Conservation (phyloP, 768 basidiomycete genomes). For the Leccinum broughii region DNA sequence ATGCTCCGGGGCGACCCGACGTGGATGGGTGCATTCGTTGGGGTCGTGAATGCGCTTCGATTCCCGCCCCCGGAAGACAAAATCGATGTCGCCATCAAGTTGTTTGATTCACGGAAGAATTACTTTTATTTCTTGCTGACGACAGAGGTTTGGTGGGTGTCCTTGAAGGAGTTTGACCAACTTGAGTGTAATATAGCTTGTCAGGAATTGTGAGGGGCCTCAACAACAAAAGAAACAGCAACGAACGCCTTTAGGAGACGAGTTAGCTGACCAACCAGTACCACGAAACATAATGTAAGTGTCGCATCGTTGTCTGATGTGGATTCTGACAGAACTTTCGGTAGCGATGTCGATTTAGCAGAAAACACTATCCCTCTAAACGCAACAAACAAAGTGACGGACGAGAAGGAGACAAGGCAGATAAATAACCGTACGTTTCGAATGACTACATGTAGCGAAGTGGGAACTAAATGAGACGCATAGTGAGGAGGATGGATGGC, state of each 20-base stretch:
- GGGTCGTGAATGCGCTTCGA: not conserved
- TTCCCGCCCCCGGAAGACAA: slow-evolving; percentile 1
- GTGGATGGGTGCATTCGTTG: not conserved
- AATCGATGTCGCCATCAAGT: slow-evolving; percentile 2
- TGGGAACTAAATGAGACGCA: not conserved
- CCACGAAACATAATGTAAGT: not conserved
- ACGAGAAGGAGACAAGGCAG: too few species aligned
- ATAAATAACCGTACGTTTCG: not conserved
- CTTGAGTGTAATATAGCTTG: not conserved
- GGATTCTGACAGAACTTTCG: not conserved
- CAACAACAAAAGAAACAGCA: not conserved
- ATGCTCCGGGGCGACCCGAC: slow-evolving; percentile 6
- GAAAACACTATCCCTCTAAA: not conserved
- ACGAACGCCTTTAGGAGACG: not conserved
- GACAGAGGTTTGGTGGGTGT: slow-evolving; percentile 10
- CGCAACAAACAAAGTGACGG: too few species aligned
- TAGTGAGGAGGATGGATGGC: slow-evolving; percentile 8
- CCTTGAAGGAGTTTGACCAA: not conserved
- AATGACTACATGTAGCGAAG: too few species aligned
- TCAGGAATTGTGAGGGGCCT: slow-evolving; percentile 10
- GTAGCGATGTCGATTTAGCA: not conserved
- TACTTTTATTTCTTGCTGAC: slow-evolving; percentile 12
- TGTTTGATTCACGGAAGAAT: slow-evolving; percentile 7
- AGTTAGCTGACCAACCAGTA: not conserved
- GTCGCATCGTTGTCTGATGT: not conserved